These are phyloP conservation scores for Colletotrichum sp. DNA, from an alignment of 2,329 filamentous ascomycete genomes.

Conservation along the genomic window DNA sequence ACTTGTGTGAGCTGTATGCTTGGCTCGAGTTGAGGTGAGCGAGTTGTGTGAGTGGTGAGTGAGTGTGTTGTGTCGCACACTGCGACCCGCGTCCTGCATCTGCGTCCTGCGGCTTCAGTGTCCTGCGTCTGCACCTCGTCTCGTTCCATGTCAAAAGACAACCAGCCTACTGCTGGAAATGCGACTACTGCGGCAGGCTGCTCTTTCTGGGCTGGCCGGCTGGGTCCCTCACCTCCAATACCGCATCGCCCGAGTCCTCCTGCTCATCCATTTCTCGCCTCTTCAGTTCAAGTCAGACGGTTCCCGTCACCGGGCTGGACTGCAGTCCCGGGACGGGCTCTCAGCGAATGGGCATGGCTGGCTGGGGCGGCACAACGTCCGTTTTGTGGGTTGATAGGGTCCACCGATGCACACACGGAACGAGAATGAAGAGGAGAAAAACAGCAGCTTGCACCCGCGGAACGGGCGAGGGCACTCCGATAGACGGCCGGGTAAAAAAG, in stretches of 20 bases:
- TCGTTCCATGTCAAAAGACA: not conserved
- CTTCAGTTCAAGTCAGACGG: not conserved
- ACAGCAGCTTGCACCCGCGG: not conserved
- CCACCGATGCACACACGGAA: not conserved
- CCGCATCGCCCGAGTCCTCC: not conserved
- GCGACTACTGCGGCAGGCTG: not conserved
- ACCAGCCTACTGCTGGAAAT: not conserved
- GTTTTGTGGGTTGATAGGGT: not conserved
- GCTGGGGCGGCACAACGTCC: not conserved
- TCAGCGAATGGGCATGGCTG: not conserved
- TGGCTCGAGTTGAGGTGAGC: not conserved
- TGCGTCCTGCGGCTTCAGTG: not conserved
- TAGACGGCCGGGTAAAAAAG: conserved; percentile 5
- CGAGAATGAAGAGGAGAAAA: not conserved
- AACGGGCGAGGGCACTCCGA: not conserved
- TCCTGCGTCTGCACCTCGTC: not conserved
- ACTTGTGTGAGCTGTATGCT: not conserved
- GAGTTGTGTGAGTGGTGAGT: not conserved
- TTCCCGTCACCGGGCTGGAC: not conserved
- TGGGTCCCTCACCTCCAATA: not conserved
- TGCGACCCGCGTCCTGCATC: not conserved
- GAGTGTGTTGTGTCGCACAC: not conserved
- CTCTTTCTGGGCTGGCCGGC: not conserved
- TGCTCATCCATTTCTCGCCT: not conserved
- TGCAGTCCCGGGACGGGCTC: not conserved